Evolutionary conservation across 208 protist species (phyloP).

Genomic region (Acanthamoeba divionensis): DNA sequence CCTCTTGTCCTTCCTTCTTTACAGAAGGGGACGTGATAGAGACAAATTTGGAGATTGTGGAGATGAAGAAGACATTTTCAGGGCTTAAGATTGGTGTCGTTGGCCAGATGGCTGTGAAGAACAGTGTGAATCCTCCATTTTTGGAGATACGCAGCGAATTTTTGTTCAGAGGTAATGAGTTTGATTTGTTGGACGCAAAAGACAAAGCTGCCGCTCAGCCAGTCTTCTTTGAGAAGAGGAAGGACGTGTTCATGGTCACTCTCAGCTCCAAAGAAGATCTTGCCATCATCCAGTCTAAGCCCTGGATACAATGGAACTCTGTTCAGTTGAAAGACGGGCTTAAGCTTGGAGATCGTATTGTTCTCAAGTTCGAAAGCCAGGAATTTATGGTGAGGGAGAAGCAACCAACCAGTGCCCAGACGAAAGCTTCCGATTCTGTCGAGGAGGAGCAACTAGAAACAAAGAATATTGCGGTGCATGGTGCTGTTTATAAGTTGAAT

Average conservation of each 20-base stretch:
- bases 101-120: not conserved
- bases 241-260: constrained; percentile 11
- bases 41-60: constrained; percentile 52
- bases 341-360: constrained; percentile 13
- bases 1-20: not conserved
- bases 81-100: constrained; percentile 39
- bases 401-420: not conserved
- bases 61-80: constrained; percentile 35
- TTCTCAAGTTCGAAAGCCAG: constrained; percentile 33
- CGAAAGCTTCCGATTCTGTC: not conserved
- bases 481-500: constrained; percentile 35
- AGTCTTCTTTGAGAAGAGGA: constrained; percentile 46
- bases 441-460: not conserved
- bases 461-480: not conserved
- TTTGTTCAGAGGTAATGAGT: constrained; percentile 64
- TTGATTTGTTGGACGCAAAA: not conserved
- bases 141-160: constrained; percentile 70
- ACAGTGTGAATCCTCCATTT: not conserved
- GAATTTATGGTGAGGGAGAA: constrained; percentile 4
- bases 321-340: not conserved
- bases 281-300: constrained; percentile 51
- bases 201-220: not conserved
- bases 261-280: constrained; percentile 50
- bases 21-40: constrained; percentile 47
- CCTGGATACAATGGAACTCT: constrained; percentile 39